Conservation (phyloP, 2,329 filamentous ascomycete genomes). For the Neopestalotiopsis sp. region DNA sequence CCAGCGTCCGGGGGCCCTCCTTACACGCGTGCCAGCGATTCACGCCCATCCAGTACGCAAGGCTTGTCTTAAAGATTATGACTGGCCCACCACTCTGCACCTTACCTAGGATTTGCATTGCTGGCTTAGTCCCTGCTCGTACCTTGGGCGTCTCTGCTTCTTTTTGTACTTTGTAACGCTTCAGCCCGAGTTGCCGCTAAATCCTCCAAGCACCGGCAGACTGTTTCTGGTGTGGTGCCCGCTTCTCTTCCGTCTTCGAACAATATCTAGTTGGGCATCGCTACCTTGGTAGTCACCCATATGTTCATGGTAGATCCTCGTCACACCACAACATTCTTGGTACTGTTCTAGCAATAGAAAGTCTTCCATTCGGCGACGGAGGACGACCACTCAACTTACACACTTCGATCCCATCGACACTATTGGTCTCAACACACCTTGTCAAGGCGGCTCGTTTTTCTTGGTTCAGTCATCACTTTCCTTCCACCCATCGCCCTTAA, state of each 20-base stretch:
- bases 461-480: neutral
- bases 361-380: neutral
- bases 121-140: constrained; percentile 16
- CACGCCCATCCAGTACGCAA: constrained; percentile 45
- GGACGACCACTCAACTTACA: neutral
- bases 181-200: constrained; percentile 32
- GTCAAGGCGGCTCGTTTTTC: neutral
- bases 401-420: neutral
- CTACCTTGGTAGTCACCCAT: neutral
- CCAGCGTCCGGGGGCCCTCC: constrained; percentile 28
- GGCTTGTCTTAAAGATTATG: constrained; percentile 40
- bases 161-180: constrained; percentile 36
- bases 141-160: constrained; percentile 8
- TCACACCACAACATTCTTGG: neutral
- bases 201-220: constrained; percentile 2
- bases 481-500: neutral
- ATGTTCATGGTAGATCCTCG: neutral
- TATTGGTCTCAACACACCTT: neutral
- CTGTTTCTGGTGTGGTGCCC: neutral
- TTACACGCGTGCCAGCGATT: constrained; percentile 38
- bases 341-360: neutral
- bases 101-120: constrained; percentile 39
- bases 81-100: constrained; percentile 46
- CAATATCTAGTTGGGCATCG: constrained; percentile 6
- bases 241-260: neutral